Conservation (phyloP, 805 yeast species). For the Torulaspora delbrueckii region DNA sequence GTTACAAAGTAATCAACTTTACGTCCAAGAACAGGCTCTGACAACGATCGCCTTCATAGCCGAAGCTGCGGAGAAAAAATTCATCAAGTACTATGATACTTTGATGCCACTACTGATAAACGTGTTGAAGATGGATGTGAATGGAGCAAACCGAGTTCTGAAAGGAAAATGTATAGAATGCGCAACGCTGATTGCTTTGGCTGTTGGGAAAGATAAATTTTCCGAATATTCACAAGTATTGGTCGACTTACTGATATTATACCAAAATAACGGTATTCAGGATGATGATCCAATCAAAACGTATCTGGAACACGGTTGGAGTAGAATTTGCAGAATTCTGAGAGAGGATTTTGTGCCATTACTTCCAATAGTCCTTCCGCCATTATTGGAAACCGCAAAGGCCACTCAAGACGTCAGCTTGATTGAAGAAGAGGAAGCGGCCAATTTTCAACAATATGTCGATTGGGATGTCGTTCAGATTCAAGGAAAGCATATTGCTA, state of each 20-base stretch:
- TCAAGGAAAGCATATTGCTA: constrained; percentile 89
- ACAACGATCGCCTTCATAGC: constrained; percentile 97
- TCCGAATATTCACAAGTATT: constrained; percentile 67
- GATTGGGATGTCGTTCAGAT: constrained; percentile 94
- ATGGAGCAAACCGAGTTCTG: constrained; percentile 65
- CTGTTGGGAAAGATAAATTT: constrained; percentile 91
- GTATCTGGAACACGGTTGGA: constrained; percentile 93
- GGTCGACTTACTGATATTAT: constrained; percentile 61
- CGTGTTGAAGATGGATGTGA: constrained; percentile 72
- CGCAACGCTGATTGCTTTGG: constrained; percentile 86
- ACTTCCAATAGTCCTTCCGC: constrained; percentile 80
- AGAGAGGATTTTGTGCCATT: constrained; percentile 84
- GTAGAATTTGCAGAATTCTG: constrained; percentile 79
- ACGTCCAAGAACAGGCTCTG: constrained; percentile 94
- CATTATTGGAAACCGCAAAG: constrained; percentile 79
- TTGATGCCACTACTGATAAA: constrained; percentile 83
- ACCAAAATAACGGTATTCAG: constrained; percentile 56
- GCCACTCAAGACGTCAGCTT: constrained; percentile 85
- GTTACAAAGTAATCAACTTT: constrained; percentile 79
- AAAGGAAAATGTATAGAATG: constrained; percentile 96
- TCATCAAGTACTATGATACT: constrained; percentile 87
- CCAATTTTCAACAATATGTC: constrained; percentile 73
- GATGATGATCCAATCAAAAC: constrained; percentile 84
- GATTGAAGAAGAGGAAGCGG: constrained; percentile 85
- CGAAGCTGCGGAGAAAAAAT: constrained; percentile 87